These are phyloP conservation scores for Nigrospora sphaerica DNA, from an alignment of 2,329 filamentous ascomycete species.

Conservation along the genomic window DNA sequence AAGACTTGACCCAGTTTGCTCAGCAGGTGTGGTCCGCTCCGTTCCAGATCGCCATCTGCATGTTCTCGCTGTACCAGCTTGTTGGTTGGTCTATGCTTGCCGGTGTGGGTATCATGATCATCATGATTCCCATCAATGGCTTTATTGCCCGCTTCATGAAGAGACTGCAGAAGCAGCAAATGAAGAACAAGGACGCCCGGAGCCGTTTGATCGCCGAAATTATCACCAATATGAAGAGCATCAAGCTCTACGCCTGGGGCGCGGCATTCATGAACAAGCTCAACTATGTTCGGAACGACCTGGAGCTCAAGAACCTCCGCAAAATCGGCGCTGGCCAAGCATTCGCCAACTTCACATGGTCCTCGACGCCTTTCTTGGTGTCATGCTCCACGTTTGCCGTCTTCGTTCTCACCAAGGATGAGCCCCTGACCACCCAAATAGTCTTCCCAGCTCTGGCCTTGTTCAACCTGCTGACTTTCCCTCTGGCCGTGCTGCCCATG, in stretches of 20 bases:
- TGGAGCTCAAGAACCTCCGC: conserved; percentile 88
- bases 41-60: conserved; percentile 92
- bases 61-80: conserved; percentile 92
- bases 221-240: conserved; percentile 98
- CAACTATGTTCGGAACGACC: conserved; percentile 91
- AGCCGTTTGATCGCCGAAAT: conserved; percentile 95
- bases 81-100: conserved; percentile 94
- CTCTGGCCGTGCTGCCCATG: conserved; percentile 90
- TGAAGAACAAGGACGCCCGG: conserved; percentile 97
- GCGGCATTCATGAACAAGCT: conserved; percentile 96
- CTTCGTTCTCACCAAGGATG: conserved; percentile 78
- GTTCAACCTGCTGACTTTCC: conserved; percentile 95
- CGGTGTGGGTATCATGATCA: conserved; percentile 86
- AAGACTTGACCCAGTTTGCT: conserved; percentile 91
- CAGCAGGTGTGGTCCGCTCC: conserved; percentile 96
- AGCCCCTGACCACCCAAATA: conserved; percentile 83
- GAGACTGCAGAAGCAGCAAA: conserved; percentile 87
- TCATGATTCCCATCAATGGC: conserved; percentile 96
- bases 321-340: conserved; percentile 94
- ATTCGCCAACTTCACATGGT: conserved; percentile 96
- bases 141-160: conserved; percentile 91
- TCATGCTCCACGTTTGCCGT: conserved; percentile 95
- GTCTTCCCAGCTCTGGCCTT: conserved; percentile 87
- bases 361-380: conserved; percentile 91
- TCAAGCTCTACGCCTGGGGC: conserved; percentile 98